Percentiles rank a stretch among this genome's conserved stretches.
phyloP scores from a whole-genome alignment of 805 yeast species.

The Monosporozyma solicola region DNA sequence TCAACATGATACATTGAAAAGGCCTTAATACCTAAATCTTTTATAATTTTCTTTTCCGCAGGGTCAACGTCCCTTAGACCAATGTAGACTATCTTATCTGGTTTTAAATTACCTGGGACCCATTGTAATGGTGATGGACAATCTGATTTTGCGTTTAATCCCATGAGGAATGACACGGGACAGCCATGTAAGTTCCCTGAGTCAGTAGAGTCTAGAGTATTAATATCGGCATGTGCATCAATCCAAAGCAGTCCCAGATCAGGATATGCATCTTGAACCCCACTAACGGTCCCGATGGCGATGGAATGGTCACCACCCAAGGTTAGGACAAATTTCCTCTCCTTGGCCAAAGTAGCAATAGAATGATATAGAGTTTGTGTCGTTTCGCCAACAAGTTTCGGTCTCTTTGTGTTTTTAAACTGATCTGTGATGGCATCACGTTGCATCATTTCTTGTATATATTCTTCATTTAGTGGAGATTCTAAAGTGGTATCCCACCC shows the following conservation, averaged over 20 bases:
- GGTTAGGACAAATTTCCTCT: conserved; percentile 61
- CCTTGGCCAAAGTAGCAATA: conserved; percentile 42
- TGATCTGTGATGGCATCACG: conserved; percentile 43
- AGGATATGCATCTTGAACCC: conserved; percentile 68
- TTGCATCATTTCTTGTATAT: conserved; percentile 33
- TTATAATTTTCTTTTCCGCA: conserved; percentile 70
- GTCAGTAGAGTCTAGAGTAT: conserved; percentile 73
- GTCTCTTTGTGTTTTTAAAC: conserved; percentile 53
- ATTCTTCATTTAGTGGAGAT: conserved; percentile 45
- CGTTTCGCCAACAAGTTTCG: conserved; percentile 68
- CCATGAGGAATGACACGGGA: conserved; percentile 86
- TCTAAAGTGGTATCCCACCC: conserved; percentile 60
- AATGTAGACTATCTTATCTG: conserved; percentile 75
- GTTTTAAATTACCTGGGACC: conserved; percentile 62
- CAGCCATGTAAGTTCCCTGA: conserved; percentile 95
- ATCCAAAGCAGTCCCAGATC: conserved; percentile 91
- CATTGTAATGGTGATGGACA: conserved; percentile 66
- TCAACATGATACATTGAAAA: conserved; percentile 95
- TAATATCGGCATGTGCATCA: conserved; percentile 97
- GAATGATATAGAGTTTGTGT: conserved; percentile 54
- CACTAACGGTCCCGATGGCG: conserved; percentile 88
- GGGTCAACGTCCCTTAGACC: conserved; percentile 90
- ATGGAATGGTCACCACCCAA: conserved; percentile 96
- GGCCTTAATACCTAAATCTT: conserved; percentile 66
- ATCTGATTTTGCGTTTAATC: conserved; percentile 49